Conservation (phyloP, 139 green algal species). For the Chlorella sp. region DNA sequence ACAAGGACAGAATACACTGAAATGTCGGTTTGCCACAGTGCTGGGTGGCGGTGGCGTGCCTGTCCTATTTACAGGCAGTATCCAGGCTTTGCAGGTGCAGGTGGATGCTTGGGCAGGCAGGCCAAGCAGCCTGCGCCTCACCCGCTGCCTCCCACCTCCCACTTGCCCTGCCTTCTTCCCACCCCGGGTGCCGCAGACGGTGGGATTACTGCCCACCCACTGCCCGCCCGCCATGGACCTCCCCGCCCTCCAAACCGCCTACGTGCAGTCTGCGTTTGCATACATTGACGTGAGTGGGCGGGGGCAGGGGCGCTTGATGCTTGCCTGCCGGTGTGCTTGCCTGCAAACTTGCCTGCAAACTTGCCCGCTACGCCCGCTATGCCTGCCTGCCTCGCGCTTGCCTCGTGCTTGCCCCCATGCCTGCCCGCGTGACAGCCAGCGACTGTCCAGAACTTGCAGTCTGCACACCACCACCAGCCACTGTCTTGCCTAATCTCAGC, state of each 20-base stretch:
- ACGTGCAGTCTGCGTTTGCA: constrained; percentile 10
- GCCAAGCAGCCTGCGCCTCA: no score
- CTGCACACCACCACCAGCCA: no score
- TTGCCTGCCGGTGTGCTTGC: neutral
- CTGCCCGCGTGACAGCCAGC: neutral
- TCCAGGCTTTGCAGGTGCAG: no score
- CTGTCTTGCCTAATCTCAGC: no score
- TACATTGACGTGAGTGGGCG: constrained; percentile 14
- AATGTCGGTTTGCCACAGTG: no score
- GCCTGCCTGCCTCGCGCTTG: neutral
- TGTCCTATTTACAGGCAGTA: no score
- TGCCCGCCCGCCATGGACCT: constrained; percentile 28
- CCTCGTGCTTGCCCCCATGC: neutral
- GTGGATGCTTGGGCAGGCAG: no score
- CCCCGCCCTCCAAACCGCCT: neutral
- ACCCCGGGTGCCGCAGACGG: constrained; percentile 6
- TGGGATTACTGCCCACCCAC: constrained; percentile 46
- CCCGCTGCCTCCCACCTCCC: no score
- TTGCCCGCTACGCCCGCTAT: neutral
- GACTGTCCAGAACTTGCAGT: no score
- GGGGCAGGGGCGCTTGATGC: neutral
- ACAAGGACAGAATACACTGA: no score
- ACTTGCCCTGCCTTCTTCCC: neutral
- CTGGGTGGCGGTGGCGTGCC: no score
- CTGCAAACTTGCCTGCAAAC: neutral